Conservation (phyloP, 1,284 basidiomycete genomes). For the Phlebopus sp. region DNA sequence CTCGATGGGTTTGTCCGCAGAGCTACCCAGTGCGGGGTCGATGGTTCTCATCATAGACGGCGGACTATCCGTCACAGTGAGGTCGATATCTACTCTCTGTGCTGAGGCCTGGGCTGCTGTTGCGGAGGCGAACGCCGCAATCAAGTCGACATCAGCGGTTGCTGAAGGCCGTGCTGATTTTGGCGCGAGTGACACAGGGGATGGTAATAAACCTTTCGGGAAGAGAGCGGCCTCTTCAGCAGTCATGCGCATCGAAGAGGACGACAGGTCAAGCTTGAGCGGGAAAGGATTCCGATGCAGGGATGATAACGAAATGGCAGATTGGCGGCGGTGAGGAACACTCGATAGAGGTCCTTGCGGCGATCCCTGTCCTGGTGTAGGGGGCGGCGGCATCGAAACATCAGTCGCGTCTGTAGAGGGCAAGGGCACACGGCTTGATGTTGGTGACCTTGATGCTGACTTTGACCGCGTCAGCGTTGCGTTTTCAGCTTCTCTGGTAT, state of each 20-base stretch:
- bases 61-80: constrained; percentile 31
- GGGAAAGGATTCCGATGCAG: constrained; percentile 67
- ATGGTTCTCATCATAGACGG: constrained; percentile 32
- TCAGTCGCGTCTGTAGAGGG: constrained; percentile 31
- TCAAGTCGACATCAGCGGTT: constrained; percentile 60
- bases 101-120: constrained; percentile 24
- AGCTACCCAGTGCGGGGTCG: constrained; percentile 47
- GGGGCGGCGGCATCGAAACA: constrained; percentile 11
- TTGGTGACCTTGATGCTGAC: constrained; percentile 31
- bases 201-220: constrained; percentile 54
- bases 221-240: constrained; percentile 59
- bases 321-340: constrained; percentile 52
- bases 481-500: constrained; percentile 47
- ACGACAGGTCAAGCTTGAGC: constrained; percentile 70
- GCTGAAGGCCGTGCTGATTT: constrained; percentile 59
- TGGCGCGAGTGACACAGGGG: constrained; percentile 75
- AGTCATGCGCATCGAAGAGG: constrained; percentile 57
- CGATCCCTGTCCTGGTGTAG: constrained; percentile 21
- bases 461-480: constrained; percentile 33
- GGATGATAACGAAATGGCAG: constrained; percentile 73
- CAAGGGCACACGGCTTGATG: constrained; percentile 23
- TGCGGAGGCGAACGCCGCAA: constrained; percentile 54
- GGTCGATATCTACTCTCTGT: constrained; percentile 43
- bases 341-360: constrained; percentile 30
- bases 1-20: constrained; percentile 77